Evolutionary conservation across 495 filamentous ascomycete genomes (phyloP).

Genomic region (Hypomontagnella submonticulosa): DNA sequence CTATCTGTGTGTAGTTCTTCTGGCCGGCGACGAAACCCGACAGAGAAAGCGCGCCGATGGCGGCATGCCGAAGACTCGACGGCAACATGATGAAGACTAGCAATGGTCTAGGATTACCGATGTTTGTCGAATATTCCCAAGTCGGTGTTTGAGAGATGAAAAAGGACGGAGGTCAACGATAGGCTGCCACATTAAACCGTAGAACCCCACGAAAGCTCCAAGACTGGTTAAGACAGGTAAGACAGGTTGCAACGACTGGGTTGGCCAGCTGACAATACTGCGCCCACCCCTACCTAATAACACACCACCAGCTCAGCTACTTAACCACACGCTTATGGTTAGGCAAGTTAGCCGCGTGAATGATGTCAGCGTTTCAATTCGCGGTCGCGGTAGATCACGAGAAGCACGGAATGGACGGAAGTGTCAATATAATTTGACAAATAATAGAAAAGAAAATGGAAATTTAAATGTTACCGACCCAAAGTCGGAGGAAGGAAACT

Average conservation of each 20-base stretch:
- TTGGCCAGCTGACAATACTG: conserved; percentile 31
- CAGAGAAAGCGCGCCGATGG: conserved; percentile 54
- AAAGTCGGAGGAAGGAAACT: conserved; percentile 18
- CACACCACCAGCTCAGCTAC: conserved; percentile 28
- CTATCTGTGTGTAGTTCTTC: conserved; percentile 57
- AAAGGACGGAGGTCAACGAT: conserved; percentile 24
- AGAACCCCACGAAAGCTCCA: conserved; percentile 32
- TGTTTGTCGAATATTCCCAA: conserved; percentile 8
- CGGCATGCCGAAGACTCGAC: conserved; percentile 47
- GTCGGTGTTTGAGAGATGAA: conserved; percentile 14
- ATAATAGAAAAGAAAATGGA: not conserved
- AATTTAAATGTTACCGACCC: conserved; percentile 21
- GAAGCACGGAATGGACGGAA: not conserved
- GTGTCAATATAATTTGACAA: no score
- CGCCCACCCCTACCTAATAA: conserved; percentile 29
- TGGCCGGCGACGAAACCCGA: conserved; percentile 55
- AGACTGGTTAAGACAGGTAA: conserved; percentile 8
- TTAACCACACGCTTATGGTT: conserved; percentile 21
- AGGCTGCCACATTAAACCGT: conserved; percentile 32
- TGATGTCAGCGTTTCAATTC: conserved; percentile 38
- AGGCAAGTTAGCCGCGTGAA: conserved; percentile 28
- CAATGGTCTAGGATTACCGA: conserved; percentile 18
- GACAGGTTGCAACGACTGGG: conserved; percentile 4
- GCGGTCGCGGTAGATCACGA: conserved; percentile 23
- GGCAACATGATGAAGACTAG: conserved; percentile 51